phyloP scores from a whole-genome alignment of 2,329 filamentous ascomycete species.

The Botryotinia convoluta region DNA sequence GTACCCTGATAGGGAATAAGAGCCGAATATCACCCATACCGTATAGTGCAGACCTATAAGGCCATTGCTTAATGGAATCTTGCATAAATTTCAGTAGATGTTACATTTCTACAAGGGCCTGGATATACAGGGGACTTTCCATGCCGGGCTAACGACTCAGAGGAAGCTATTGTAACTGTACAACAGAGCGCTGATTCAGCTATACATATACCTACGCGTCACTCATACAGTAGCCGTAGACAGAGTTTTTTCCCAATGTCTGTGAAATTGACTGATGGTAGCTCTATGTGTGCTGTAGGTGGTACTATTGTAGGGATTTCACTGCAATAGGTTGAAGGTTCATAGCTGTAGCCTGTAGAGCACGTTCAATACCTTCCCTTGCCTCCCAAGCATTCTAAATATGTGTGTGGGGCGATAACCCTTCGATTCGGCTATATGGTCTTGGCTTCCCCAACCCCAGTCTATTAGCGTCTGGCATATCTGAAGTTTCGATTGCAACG shows the following conservation, averaged over 20 bases:
- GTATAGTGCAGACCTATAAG: neutral
- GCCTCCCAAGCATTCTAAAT: neutral
- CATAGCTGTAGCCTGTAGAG: neutral
- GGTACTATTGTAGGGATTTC: neutral
- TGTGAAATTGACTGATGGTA: neutral
- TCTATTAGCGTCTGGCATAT: neutral
- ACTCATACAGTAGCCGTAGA: constrained; percentile 3
- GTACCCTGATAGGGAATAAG: neutral
- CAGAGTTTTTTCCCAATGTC: neutral
- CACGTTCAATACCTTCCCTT: neutral
- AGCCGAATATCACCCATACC: neutral
- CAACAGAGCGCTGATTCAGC: neutral
- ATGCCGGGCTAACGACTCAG: neutral
- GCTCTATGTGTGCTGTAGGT: neutral
- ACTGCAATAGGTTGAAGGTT: neutral
- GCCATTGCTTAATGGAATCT: neutral
- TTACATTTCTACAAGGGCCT: neutral
- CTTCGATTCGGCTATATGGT: neutral
- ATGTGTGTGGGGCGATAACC: neutral
- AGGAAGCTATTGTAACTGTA: neutral
- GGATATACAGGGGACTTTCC: neutral
- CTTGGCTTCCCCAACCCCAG: neutral
- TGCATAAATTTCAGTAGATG: neutral
- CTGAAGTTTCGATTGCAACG: neutral
- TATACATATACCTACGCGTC: neutral